These are phyloP conservation scores for Epithemia pelagica DNA, from an alignment of 108 stramenopile genomes.

Conservation along the genomic window DNA sequence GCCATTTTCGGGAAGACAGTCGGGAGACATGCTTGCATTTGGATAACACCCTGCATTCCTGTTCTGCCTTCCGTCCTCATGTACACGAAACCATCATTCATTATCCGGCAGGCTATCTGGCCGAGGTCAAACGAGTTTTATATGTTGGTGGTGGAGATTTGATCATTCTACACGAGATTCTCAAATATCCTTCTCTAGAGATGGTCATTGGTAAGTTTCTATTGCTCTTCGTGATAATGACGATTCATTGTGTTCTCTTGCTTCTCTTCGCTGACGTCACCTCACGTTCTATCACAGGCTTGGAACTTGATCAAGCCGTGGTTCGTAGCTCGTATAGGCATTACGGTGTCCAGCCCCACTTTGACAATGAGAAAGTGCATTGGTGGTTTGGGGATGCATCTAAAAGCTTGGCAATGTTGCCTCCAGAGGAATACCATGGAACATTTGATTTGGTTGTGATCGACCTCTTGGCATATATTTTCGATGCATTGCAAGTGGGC, in stretches of 20 bases:
- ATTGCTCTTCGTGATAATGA: not conserved
- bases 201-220: slow-evolving; percentile 35
- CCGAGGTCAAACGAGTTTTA: slow-evolving; percentile 50
- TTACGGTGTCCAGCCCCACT: slow-evolving; percentile 70
- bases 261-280: not conserved
- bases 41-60: slow-evolving; percentile 53
- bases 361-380: slow-evolving; percentile 30
- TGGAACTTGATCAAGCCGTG: slow-evolving; percentile 74
- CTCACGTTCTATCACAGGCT: slow-evolving; percentile 15
- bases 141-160: slow-evolving; percentile 80
- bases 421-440: slow-evolving; percentile 29
- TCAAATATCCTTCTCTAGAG: slow-evolving; percentile 74
- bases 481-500: slow-evolving; percentile 13
- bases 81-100: slow-evolving; percentile 72
- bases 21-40: slow-evolving; percentile 54
- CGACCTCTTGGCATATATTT: slow-evolving; percentile 19
- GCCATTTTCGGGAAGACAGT: slow-evolving; percentile 7
- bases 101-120: slow-evolving; percentile 61
- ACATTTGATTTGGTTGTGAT: slow-evolving; percentile 36
- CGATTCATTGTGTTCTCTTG: not conserved
- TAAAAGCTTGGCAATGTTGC: slow-evolving; percentile 21
- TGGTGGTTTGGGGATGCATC: slow-evolving; percentile 34
- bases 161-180: slow-evolving; percentile 66
- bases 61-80: slow-evolving; percentile 64
- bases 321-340: slow-evolving; percentile 63